Base-by-base conservation (phyloP, 176 grass and related monocot genomes). In the Oryza meridionalis region DNA sequence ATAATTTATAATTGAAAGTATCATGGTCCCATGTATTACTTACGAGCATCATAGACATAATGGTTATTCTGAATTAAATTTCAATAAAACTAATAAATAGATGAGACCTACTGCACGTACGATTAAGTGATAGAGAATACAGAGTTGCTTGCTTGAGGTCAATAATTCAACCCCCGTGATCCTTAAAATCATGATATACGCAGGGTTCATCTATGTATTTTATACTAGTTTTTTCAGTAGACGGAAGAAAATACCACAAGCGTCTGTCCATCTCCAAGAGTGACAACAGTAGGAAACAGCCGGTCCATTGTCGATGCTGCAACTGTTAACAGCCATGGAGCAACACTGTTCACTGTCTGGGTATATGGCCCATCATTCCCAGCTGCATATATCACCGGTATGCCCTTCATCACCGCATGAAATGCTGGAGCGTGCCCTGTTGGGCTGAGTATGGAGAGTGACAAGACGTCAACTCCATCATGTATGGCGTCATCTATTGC, bases 301-400 rank as follows among this genome's bases (percentile, higher is more conserved):
- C 90, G 67, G 40, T 92, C 83, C 4, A 86, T 50, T 2, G 90
- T 86, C 69, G 82, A 86, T 1, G 90, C 90, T 3, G 35, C 90
- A 4, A 89, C 86, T 2, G 86, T 92, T 4, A 86, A 3, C n/a
- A 92, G 26, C 90, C 90, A 92, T 10, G 90, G 86, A 8, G 72
- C 73, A 4, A 66, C 16, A 59, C 88, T 86, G 0, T 9, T 3
- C 6, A 92, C 74, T 4, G 83, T 62, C 21, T 6, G 21, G 0
- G 1, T 2, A 14, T 1, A 0, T 8, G 90, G 90, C 2, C 90
- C 90, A 1, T 24, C 14, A 58, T 92, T 89, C 63, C 86, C 86
- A 15, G 73, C 90, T 7, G 90, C 88, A 42, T 72, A 85, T 11
- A 80, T 79, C 37, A 92, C 86, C 15, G 35, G 12, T 37, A 92